Conservation (phyloP, 2,329 filamentous ascomycete genomes). For the Ophidiomyces ophidiicola region DNA sequence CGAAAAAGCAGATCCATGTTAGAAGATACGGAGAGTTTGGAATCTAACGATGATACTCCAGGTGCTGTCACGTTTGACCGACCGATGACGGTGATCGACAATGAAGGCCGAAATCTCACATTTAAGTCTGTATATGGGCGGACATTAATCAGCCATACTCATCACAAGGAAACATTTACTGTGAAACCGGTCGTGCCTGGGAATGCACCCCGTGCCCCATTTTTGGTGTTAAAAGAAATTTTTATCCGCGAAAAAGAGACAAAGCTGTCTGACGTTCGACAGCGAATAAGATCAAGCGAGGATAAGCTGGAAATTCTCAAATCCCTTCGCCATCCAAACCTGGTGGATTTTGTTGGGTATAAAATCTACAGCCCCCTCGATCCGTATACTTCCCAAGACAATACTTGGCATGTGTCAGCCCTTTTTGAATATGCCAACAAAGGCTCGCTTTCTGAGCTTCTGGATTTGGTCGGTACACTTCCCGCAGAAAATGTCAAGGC, state of each 20-base stretch:
- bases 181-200: slow-evolving; percentile 55
- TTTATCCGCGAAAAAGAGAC: slow-evolving; percentile 46
- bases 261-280: slow-evolving; percentile 55
- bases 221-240: slow-evolving; percentile 63
- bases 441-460: slow-evolving; percentile 67
- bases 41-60: slow-evolving; percentile 25
- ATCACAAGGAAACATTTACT: slow-evolving; percentile 51
- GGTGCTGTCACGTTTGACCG: slow-evolving; percentile 34
- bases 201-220: slow-evolving; percentile 43
- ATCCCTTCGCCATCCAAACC: slow-evolving; percentile 59
- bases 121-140: slow-evolving; percentile 63
- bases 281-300: slow-evolving; percentile 65
- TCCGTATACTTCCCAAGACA: slow-evolving; percentile 30
- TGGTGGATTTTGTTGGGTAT: slow-evolving; percentile 71
- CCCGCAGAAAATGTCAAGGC: slow-evolving; percentile 64
- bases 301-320: slow-evolving; percentile 63
- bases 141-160: slow-evolving; percentile 52
- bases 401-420: slow-evolving; percentile 59
- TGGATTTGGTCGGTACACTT: slow-evolving; percentile 65
- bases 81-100: slow-evolving; percentile 46
- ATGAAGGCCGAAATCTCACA: slow-evolving; percentile 48
- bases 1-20: slow-evolving; percentile 29
- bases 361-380: slow-evolving; percentile 50
- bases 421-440: slow-evolving; percentile 68
- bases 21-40: slow-evolving; percentile 22